A percentile compares a stretch with the other conserved stretches of the same genome.
Evolutionary conservation across 2,329 filamentous ascomycete genomes (phyloP).

Genomic region (Fusarium torreyae): DNA sequence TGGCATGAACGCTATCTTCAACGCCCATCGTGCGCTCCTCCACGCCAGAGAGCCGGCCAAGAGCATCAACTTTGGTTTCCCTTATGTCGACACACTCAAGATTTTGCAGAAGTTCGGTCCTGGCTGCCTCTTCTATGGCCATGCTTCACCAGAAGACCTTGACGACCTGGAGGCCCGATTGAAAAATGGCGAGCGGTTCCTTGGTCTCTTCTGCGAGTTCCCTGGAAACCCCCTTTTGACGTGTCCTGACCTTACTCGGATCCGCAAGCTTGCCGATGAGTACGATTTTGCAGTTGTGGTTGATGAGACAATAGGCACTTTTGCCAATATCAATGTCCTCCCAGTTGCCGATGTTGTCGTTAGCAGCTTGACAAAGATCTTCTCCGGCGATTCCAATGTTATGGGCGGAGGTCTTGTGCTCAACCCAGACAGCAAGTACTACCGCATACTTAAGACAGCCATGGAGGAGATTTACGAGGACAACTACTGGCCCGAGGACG

Average conservation of each 20-base stretch:
- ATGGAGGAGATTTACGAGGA: constrained; percentile 82
- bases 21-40: constrained; percentile 82
- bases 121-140: constrained; percentile 89
- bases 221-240: constrained; percentile 91
- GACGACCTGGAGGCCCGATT: constrained; percentile 85
- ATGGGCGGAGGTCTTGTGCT: constrained; percentile 87
- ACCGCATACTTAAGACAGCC: constrained; percentile 76
- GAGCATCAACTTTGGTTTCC: constrained; percentile 96
- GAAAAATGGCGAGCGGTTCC: constrained; percentile 79
- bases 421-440: constrained; percentile 78
- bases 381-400: constrained; percentile 97
- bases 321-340: constrained; percentile 94
- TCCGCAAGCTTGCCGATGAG: constrained; percentile 82
- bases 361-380: constrained; percentile 96
- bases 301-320: constrained; percentile 97
- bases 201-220: constrained; percentile 94
- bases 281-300: constrained; percentile 93
- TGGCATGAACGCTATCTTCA: constrained; percentile 97
- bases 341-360: constrained; percentile 92
- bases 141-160: constrained; percentile 81
- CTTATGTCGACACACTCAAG: constrained; percentile 97
- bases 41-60: constrained; percentile 74
- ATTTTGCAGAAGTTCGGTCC: constrained; percentile 95
- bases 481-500: constrained; percentile 94
- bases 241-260: constrained; percentile 87